These are phyloP conservation scores for Adansonia rubrostipa DNA, from an alignment of 441 rosid species.

Conservation along the genomic window DNA sequence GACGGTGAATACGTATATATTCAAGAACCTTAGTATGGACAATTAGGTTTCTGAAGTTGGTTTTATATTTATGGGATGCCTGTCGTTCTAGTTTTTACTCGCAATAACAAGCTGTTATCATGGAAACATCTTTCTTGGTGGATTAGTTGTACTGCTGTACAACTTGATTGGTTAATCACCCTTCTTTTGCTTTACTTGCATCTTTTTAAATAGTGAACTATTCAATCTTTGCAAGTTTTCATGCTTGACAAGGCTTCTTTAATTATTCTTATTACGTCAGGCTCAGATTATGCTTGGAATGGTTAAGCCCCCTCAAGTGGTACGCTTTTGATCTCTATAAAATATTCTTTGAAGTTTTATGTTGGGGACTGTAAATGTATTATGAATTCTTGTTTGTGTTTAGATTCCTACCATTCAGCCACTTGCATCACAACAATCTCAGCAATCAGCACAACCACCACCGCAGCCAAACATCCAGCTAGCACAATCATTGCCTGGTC, in stretches of 20 bases:
- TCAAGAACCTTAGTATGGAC: conserved; percentile 3
- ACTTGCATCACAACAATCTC: conserved; percentile 55
- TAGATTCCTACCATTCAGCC: conserved; percentile 76
- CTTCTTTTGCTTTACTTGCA: neutral
- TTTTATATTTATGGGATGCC: neutral
- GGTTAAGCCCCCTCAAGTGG: conserved; percentile 94
- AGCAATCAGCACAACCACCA: conserved; percentile 57
- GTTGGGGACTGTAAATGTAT: conserved; percentile 13
- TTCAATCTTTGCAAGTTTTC: neutral
- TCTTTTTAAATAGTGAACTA: neutral
- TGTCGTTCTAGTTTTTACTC: neutral
- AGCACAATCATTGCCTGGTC: conserved; percentile 46
- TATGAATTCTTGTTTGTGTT: conserved; percentile 27
- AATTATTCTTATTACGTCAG: conserved; percentile 41
- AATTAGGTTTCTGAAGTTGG: neutral
- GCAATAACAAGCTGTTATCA: neutral
- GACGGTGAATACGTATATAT: neutral
- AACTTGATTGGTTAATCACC: neutral
- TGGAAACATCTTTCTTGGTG: neutral
- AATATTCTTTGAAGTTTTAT: conserved; percentile 14
- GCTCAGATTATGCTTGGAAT: conserved; percentile 99
- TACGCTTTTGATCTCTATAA: conserved; percentile 40
- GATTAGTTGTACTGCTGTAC: neutral
- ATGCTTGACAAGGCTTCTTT: neutral
- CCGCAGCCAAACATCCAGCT: conserved; percentile 58